Evolutionary conservation across 2,329 filamentous ascomycete genomes (phyloP).

Genomic region (Zymoseptoria passerinii): DNA sequence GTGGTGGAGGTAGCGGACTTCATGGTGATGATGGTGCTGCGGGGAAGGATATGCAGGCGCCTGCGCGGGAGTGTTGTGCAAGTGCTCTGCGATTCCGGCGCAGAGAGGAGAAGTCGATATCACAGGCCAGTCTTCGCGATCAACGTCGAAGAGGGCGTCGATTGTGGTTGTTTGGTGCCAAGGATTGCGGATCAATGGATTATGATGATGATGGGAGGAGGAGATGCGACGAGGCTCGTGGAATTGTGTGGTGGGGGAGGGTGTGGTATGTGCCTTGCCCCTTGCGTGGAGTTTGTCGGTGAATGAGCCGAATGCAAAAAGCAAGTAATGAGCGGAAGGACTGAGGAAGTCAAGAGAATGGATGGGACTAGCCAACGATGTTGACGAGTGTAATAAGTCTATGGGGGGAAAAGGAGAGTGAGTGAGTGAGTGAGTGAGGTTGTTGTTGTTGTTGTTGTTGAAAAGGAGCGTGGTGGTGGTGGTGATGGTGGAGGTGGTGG

Average conservation of each 20-base stretch:
- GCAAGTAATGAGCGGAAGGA: background rate
- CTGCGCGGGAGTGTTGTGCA: conserved; percentile 5
- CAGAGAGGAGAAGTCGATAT: background rate
- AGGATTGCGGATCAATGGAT: background rate
- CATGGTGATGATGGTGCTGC: conserved; percentile 14
- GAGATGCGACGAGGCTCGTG: background rate
- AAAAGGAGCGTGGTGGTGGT: background rate
- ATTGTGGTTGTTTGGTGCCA: background rate
- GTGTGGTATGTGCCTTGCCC: background rate
- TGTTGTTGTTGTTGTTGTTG: too few relatives aligned
- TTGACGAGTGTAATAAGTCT: background rate
- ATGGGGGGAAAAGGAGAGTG: background rate
- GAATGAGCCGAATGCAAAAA: background rate
- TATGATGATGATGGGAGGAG: background rate
- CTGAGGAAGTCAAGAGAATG: background rate
- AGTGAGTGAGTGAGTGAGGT: too few relatives aligned
- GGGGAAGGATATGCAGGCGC: conserved; percentile 6
- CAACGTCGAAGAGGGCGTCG: background rate
- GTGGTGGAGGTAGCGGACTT: conserved; percentile 15
- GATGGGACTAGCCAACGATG: background rate
- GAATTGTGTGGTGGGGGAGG: background rate
- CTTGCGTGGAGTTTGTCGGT: background rate
- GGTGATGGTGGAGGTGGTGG: too few relatives aligned
- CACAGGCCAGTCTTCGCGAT: background rate
- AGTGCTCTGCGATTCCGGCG: conserved; percentile 10